These are phyloP conservation scores for Xylaria sp. DNA, from an alignment of 2,329 filamentous ascomycete species.

Conservation along the genomic window DNA sequence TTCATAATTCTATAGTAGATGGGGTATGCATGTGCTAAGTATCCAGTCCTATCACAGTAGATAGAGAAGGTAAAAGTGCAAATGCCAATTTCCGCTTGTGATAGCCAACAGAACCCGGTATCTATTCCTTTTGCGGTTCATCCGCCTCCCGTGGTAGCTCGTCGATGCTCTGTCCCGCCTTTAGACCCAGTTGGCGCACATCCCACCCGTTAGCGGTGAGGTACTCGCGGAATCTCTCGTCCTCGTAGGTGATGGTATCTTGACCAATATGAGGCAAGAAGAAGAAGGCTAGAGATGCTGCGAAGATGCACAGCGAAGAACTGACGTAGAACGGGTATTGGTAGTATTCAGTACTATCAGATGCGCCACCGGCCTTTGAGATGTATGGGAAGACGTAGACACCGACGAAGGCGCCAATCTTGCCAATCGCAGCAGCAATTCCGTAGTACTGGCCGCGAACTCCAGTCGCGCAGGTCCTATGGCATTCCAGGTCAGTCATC, in stretches of 20 bases:
- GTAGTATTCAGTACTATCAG: constrained; percentile 66
- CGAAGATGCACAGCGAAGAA: constrained; percentile 79
- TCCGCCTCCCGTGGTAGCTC: constrained; percentile 33
- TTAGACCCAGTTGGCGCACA: constrained; percentile 64
- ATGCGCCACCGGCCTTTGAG: constrained; percentile 65
- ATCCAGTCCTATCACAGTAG: neutral
- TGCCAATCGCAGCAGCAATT: constrained; percentile 77
- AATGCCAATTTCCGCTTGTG: neutral
- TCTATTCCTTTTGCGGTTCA: constrained; percentile 23
- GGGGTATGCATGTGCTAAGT: neutral
- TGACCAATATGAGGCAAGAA: constrained; percentile 82
- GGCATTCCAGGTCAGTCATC: neutral
- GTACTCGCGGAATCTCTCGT: constrained; percentile 78
- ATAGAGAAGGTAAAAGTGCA: neutral
- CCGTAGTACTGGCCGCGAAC: constrained; percentile 82
- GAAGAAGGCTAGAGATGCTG: constrained; percentile 72
- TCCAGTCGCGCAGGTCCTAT: constrained; percentile 79
- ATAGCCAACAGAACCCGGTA: neutral
- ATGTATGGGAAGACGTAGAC: constrained; percentile 85
- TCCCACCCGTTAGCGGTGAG: constrained; percentile 82
- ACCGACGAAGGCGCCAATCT: constrained; percentile 86
- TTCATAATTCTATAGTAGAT: constrained; percentile 2
- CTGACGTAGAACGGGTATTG: constrained; percentile 95
- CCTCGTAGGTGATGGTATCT: constrained; percentile 85
- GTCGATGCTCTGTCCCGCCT: constrained; percentile 51